Evolutionary conservation across 306 rosid genomes (phyloP).

Genomic region (Glycyrrhiza uralensis): DNA sequence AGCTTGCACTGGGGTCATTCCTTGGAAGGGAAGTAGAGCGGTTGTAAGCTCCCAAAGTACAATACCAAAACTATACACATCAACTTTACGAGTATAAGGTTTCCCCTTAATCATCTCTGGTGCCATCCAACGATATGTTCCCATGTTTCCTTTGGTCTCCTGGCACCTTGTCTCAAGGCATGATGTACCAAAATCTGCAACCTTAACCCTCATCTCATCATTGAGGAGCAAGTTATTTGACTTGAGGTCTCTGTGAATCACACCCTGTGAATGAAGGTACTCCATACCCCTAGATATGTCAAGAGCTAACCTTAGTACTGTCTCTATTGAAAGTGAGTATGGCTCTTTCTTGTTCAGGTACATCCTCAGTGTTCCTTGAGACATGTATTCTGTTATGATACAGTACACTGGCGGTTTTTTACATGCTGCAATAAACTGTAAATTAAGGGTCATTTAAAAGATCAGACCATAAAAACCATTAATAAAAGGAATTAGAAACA

Average conservation of each 20-base stretch:
- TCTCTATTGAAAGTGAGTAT: conserved; percentile 86
- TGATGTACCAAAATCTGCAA: conserved; percentile 94
- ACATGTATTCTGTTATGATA: conserved; percentile 96
- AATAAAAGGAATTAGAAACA: background rate
- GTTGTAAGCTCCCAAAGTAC: conserved; percentile 98
- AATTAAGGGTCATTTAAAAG: conserved; percentile 20
- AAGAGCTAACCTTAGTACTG: conserved; percentile 85
- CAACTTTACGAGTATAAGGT: conserved; percentile 80
- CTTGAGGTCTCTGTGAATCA: conserved; percentile 90
- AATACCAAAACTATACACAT: conserved; percentile 93
- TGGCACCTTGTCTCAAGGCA: conserved; percentile 90
- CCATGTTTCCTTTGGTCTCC: conserved; percentile 96
- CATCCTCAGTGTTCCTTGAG: conserved; percentile 98
- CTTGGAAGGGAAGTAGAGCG: conserved; percentile 89
- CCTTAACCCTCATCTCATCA: conserved; percentile 98
- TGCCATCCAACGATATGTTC: conserved; percentile 99
- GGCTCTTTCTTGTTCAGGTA: conserved; percentile 98
- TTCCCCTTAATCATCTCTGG: conserved; percentile 97
- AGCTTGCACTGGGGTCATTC: conserved; percentile 99
- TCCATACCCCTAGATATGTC: conserved; percentile 98
- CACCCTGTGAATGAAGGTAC: conserved; percentile 97
- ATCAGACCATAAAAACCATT: background rate
- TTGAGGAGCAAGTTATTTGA: conserved; percentile 92
- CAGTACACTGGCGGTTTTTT: conserved; percentile 96
- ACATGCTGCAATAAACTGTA: conserved; percentile 95